A percentile compares a stretch with the other conserved stretches of the same genome.
Conservation (phyloP, 768 basidiomycete species). For the Kockovaella imperatae region DNA sequence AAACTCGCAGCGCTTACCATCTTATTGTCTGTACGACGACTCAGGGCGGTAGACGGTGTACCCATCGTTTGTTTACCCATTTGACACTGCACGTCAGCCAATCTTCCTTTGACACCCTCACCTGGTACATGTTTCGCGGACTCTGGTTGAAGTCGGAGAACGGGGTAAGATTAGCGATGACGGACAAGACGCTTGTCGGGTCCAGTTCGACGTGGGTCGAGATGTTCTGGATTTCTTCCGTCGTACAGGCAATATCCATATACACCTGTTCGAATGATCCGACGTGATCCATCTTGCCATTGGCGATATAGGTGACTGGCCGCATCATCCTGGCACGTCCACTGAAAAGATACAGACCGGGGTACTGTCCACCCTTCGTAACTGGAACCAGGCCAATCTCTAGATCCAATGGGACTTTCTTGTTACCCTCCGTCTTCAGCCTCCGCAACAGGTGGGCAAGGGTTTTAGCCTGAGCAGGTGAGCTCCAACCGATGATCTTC, state of each 20-base stretch:
- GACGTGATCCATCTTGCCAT: conserved; percentile 78
- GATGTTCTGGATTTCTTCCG: conserved; percentile 69
- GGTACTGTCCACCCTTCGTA: conserved; percentile 90
- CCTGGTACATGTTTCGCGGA: conserved; percentile 50
- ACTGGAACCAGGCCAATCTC: conserved; percentile 88
- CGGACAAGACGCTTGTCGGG: conserved; percentile 91
- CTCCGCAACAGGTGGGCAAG: conserved; percentile 78
- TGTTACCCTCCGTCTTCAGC: conserved; percentile 84
- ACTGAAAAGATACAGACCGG: conserved; percentile 87
- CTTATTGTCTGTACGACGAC: conserved; percentile 95
- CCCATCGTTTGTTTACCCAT: conserved; percentile 99
- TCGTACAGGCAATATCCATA: conserved; percentile 91
- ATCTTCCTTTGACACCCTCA: conserved; percentile 4
- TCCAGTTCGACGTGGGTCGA: conserved; percentile 89
- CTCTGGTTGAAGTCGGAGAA: conserved; percentile 99
- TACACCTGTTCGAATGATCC: conserved; percentile 99
- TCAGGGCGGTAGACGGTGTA: conserved; percentile 83
- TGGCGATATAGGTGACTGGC: conserved; percentile 82
- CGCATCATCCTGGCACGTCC: conserved; percentile 91
- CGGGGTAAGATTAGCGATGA: conserved; percentile 93
- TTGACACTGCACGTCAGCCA: conserved; percentile 60
- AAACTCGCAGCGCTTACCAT: conserved; percentile 46
- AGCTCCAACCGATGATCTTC: conserved; percentile 86
- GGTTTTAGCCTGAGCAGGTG: conserved; percentile 60
- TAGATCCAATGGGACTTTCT: conserved; percentile 79